Evolutionary conservation across 2,329 filamentous ascomycete species (phyloP), one percentile per base, ranked within the genome.

Genomic region (Colletotrichum echinochloae): DNA sequence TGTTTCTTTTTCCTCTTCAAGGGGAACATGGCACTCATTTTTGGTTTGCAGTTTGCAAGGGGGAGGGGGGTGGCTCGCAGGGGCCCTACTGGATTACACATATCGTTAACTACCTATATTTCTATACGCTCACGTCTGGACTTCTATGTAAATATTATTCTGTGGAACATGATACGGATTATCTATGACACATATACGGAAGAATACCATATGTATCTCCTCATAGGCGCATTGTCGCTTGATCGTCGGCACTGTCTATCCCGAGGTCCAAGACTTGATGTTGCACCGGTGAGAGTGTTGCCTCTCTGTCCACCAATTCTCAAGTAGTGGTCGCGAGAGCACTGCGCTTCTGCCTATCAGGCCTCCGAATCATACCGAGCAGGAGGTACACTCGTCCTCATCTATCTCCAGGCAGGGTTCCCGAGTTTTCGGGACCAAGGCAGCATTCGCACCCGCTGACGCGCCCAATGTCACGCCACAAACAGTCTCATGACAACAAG

Each of bases 21-120:
- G 28, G 18, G 66, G 41, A 70, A 57, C 51, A 70, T 67, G 62
- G 35, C 63, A 66, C 63, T 62, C 63, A 62, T 70, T 60, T 56
- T 46, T 7, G 20, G 33, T n/a, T 20, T 30, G 44, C 11, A 33
- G 7, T 26, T n/a, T n/a, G n/a, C n/a, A n/a, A n/a, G n/a, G n/a
- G n/a, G n/a, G n/a, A n/a, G n/a, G n/a, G n/a, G n/a, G n/a, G n/a
- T n/a, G n/a, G n/a, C n/a, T 18, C 37, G 48, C 64, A 41, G 49
- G 30, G 52, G 59, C 48, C 26, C 26, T 30, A 54, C 33, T 52
- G 48, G 12, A 41, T 62, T 55, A 39, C 52, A 51, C 49, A 56
- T 35, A 64, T 56, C 59, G 44, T 51, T 41, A 56, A 8, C 9
- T 46, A 23, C 30, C 8, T 46, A 46, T 2, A 37, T 46, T 1